Conservation (phyloP, 176 grass and related monocot genomes). For the Musa beccarii region DNA sequence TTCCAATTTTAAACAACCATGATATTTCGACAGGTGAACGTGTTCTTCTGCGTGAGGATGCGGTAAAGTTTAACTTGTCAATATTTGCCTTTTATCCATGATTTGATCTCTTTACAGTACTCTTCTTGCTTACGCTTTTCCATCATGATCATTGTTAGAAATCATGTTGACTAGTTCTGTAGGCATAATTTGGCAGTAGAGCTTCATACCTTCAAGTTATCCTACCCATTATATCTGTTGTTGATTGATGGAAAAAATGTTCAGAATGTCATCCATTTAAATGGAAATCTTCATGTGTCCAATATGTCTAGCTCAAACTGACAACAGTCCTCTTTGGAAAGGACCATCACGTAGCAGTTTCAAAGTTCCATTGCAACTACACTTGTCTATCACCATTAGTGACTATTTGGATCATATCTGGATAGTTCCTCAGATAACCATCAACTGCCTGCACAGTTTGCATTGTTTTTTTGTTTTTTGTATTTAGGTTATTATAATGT, state of each 20-base stretch:
- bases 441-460: not conserved
- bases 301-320: not conserved
- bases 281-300: not conserved
- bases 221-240: not conserved
- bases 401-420: not conserved
- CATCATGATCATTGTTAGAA: slow-evolving; percentile 27
- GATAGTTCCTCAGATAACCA: not conserved
- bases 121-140: slow-evolving; percentile 27
- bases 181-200: slow-evolving; percentile 32
- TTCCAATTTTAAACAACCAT: slow-evolving; percentile 69
- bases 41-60: slow-evolving; percentile 74
- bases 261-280: not conserved
- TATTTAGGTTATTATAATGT: not conserved
- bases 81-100: not conserved
- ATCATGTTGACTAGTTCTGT: slow-evolving; percentile 21
- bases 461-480: not conserved
- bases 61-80: slow-evolving; percentile 41
- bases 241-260: not conserved
- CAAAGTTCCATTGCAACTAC: too few species aligned
- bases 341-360: not conserved
- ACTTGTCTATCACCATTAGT: too few species aligned
- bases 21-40: slow-evolving; percentile 56
- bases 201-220: slow-evolving; percentile 31
- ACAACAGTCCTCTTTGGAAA: not conserved
- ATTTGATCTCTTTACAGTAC: slow-evolving; percentile 16